Base-by-base conservation (phyloP, 164 flowering plant genomes). In the Cinnamomum chago region DNA sequence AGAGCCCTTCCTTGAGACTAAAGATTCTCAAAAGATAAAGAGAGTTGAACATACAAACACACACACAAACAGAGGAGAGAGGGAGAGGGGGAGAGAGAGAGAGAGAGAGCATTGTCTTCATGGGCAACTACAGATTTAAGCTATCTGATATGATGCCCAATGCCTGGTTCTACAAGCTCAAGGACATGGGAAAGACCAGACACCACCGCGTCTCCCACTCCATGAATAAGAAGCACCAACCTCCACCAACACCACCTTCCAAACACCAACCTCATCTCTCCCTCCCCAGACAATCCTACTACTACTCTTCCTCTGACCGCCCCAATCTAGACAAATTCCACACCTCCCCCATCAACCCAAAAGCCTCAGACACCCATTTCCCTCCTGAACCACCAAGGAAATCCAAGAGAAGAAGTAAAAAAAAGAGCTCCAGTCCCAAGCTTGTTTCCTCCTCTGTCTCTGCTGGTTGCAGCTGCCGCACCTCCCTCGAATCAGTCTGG, bases 111-210 rank as follows among this genome's bases (percentile, higher is more conserved):
- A 27, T 65, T 33, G 22, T 33, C 52, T 74, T 66, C 27, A 89
- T 94, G 98, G 94, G 93, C 0, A 90, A 90, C 77, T 74, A 83
- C 82, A 92, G 76, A 85, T 90, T 93, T 72, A 89, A 73, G 64
- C 75, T 90, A 40, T 88, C 98, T 58, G 91, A 92, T 74, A 88
- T 92, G 90, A 83, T 94, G 30, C 95, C 97, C 28, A 92, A 90
- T 80, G 88, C 95, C 23, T 91, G 96, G 98, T 86, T 93, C 73
- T 86, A 90, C 96, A 90, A 86, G 84, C 92, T 93, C 81, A 88
- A 80, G 68, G 83, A 88, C 76, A 83, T 87, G 85, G 74, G 82
- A 79, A 83, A 74, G 73, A 47, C 62, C 70, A 80, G 75, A 65
- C 82, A 50, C 79, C 84, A 81, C 2, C 75, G 24, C 80, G 23